Base-by-base conservation (phyloP, 352 stramenopile species). In the Globisporangium rhizosaccharum region DNA sequence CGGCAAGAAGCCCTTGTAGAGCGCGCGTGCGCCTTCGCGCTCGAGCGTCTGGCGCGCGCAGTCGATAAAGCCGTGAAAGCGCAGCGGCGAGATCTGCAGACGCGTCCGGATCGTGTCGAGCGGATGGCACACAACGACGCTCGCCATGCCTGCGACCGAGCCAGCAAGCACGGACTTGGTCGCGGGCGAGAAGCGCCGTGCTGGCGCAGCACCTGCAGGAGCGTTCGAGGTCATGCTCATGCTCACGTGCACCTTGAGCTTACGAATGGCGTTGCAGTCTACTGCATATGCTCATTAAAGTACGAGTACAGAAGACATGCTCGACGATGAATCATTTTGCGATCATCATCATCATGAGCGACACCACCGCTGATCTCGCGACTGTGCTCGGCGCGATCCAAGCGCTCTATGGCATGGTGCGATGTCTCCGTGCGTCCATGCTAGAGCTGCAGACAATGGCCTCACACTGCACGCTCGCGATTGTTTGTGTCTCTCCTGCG, bases 61-160 rank as follows among this genome's bases (percentile, higher is more conserved):
- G 61, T 87, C 62, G 57, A 82, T 69, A 59, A 88, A 82, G 42
- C 79, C 78, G 42, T 65, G 67, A 68, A 88, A 89, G 39, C 73
- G 74, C 47, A 65, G 49, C 57, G 79, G 75, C 45, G 76, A 85
- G 56, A 88, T 82, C 69, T 96, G 86, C 63, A 96, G 68, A 18
- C 85, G 82, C 65, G 86, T 96, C 63, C 86, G 82, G 45, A 96
- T 89, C 51, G 85, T 94, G 67, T 96, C 84, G 42, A 96, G 75
- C 45, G 86, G 86, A 60, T 96, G 86, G 51, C 86, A 96, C 25
- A 76, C 79, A 15, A 88, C 71, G 11, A 92, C 86, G 49, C 82
- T 90, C 11, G 83, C 82, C 84, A 96, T 92, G 61, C 84, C 86
- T 20, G 86, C 78, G 37, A 90, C 73, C 12, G 83, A 94, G 20